A percentile compares a stretch with the other conserved stretches of the same genome.
phyloP scores from a whole-genome alignment of 2,329 filamentous ascomycete genomes.

The Fusarium domesticum region DNA sequence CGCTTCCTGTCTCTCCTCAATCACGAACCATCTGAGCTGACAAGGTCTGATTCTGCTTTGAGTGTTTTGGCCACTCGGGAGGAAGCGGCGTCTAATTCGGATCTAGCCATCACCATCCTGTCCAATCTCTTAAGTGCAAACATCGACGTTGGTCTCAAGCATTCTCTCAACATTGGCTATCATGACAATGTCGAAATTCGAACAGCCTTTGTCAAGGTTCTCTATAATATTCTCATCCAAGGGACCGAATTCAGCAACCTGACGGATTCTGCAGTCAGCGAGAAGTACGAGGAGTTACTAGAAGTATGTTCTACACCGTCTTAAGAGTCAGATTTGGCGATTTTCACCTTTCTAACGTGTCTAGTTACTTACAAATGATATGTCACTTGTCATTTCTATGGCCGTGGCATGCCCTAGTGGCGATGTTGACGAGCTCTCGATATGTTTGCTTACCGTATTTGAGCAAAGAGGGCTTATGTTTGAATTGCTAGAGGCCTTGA shows the following conservation, averaged over 20 bases:
- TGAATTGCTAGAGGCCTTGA: constrained; percentile 61
- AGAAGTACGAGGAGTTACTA: constrained; percentile 65
- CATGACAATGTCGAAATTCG: constrained; percentile 68
- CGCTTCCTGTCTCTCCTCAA: constrained; percentile 65
- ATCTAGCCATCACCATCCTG: constrained; percentile 64
- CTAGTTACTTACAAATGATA: constrained; percentile 59
- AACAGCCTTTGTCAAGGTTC: constrained; percentile 66
- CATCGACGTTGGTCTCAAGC: constrained; percentile 68
- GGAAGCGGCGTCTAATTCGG: constrained; percentile 54
- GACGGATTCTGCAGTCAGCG: constrained; percentile 63
- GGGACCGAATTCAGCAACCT: constrained; percentile 69
- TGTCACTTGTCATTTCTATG: constrained; percentile 61
- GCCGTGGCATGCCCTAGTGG: constrained; percentile 63
- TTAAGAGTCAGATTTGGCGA: neutral
- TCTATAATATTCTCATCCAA: constrained; percentile 69
- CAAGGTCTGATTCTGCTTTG: constrained; percentile 27
- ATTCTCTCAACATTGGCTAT: constrained; percentile 67
- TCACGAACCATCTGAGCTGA: constrained; percentile 48
- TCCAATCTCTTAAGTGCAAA: constrained; percentile 69
- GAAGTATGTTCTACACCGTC: constrained; percentile 36
- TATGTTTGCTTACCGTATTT: constrained; percentile 67
- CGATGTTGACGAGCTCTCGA: constrained; percentile 66
- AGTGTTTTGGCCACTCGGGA: constrained; percentile 44
- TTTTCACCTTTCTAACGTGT: constrained; percentile 1
- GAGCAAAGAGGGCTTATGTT: constrained; percentile 63